Conservation (phyloP, 2,329 filamentous ascomycete genomes). For the Penicillium sumatraense region DNA sequence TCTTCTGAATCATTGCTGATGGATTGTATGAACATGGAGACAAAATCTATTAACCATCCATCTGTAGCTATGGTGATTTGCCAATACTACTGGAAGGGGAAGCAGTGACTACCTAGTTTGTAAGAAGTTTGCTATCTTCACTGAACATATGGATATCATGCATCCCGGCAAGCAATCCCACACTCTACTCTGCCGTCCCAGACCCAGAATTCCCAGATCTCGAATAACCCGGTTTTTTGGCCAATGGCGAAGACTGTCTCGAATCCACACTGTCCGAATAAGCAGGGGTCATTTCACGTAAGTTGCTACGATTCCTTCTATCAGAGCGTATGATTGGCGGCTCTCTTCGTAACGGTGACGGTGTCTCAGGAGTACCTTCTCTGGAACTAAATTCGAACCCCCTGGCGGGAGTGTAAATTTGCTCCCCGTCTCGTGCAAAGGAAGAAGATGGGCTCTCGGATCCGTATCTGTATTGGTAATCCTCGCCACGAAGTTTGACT, state of each 20-base stretch:
- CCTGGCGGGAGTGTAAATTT: constrained; percentile 34
- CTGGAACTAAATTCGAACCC: constrained; percentile 36
- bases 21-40: too few species aligned
- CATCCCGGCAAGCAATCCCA: neutral
- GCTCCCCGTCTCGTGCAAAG: constrained; percentile 28
- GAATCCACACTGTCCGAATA: constrained; percentile 19
- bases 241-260: constrained; percentile 40
- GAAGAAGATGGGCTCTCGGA: constrained; percentile 31
- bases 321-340: constrained; percentile 29
- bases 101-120: neutral
- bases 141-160: constrained; percentile 7
- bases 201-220: constrained; percentile 38
- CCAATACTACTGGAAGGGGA: neutral
- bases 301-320: constrained; percentile 21
- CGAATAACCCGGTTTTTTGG: constrained; percentile 34
- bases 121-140: neutral
- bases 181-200: constrained; percentile 25
- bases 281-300: constrained; percentile 28
- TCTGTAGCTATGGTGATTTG: too few species aligned
- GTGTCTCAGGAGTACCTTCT: constrained; percentile 39
- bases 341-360: constrained; percentile 24
- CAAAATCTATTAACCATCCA: too few species aligned
- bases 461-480: constrained; percentile 60
- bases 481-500: constrained; percentile 67
- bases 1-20: too few species aligned